Evolutionary conservation across 2,329 filamentous ascomycete genomes (phyloP).

Genomic region (Plenodomus lindquistii): DNA sequence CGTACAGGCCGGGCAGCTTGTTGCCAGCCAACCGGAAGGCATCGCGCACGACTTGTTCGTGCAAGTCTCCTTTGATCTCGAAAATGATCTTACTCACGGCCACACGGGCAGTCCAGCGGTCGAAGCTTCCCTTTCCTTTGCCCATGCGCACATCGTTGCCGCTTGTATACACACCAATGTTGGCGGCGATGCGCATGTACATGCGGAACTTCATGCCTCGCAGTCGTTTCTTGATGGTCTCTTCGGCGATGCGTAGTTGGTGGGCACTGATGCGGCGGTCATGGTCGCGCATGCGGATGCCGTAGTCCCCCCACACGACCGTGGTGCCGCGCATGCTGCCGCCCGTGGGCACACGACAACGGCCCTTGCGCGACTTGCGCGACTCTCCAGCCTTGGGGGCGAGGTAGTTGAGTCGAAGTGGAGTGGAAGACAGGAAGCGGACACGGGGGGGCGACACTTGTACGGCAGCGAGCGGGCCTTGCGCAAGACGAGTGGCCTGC

Average conservation of each 20-base stretch:
- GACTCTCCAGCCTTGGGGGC: slow-evolving; percentile 77
- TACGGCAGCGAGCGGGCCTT: background rate
- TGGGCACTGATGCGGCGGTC: slow-evolving; percentile 86
- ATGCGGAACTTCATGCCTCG: slow-evolving; percentile 90
- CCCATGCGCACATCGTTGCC: slow-evolving; percentile 99
- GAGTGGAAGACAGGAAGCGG: slow-evolving; percentile 75
- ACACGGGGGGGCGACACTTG: slow-evolving; percentile 9
- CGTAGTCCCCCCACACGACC: slow-evolving; percentile 94
- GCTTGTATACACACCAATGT: slow-evolving; percentile 92
- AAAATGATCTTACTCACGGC: slow-evolving; percentile 90
- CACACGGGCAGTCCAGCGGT: slow-evolving; percentile 91
- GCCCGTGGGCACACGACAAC: slow-evolving; percentile 84
- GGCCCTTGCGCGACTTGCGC: slow-evolving; percentile 87
- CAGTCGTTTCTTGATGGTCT: slow-evolving; percentile 86
- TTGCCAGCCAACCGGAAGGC: slow-evolving; percentile 92
- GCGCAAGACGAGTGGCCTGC: slow-evolving; percentile 27
- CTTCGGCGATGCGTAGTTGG: slow-evolving; percentile 87
- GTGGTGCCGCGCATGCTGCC: slow-evolving; percentile 92
- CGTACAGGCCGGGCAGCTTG: slow-evolving; percentile 89
- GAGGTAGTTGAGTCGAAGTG: slow-evolving; percentile 70
- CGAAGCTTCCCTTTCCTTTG: slow-evolving; percentile 96
- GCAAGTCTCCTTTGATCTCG: slow-evolving; percentile 86
- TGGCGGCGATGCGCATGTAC: slow-evolving; percentile 88
- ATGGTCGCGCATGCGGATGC: slow-evolving; percentile 89
- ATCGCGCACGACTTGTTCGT: slow-evolving; percentile 93